Evolutionary conservation across 768 basidiomycete genomes (phyloP).

Genomic region (Tylopilus felleus): DNA sequence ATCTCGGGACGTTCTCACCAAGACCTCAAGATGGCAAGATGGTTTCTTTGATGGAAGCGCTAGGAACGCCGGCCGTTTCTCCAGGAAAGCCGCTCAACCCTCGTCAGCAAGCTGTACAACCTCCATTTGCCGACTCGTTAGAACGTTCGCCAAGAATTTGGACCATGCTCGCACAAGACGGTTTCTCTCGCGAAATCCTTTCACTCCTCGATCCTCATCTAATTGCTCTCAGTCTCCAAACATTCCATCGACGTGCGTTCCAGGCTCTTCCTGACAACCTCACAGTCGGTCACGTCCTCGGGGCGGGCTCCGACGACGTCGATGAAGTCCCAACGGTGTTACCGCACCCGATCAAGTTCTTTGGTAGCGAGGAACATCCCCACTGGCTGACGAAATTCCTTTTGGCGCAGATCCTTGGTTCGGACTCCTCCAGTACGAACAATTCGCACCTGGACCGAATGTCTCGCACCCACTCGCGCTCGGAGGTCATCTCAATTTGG

Average conservation of each 20-base stretch:
- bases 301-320: slow-evolving; percentile 18
- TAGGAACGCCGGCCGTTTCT: slow-evolving; percentile 27
- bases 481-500: slow-evolving; percentile 73
- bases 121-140: slow-evolving; percentile 17
- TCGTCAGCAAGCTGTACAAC: slow-evolving; percentile 25
- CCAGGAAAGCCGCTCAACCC: slow-evolving; percentile 24
- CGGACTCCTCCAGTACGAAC: slow-evolving; percentile 44
- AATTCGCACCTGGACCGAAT: slow-evolving; percentile 34
- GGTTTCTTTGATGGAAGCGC: slow-evolving; percentile 45
- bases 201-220: slow-evolving; percentile 58
- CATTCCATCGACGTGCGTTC: slow-evolving; percentile 56
- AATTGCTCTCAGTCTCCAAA: slow-evolving; percentile 59
- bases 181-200: slow-evolving; percentile 65
- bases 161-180: slow-evolving; percentile 56
- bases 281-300: slow-evolving; percentile 44
- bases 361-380: slow-evolving; percentile 67
- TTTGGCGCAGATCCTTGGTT: slow-evolving; percentile 65
- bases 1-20: slow-evolving; percentile 51
- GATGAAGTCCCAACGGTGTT: slow-evolving; percentile 1
- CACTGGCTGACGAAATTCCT: slow-evolving; percentile 81
- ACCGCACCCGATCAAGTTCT: slow-evolving; percentile 38
- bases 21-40: slow-evolving; percentile 44
- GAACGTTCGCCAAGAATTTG: slow-evolving; percentile 41
- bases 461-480: slow-evolving; percentile 65
- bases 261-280: slow-evolving; percentile 53